A percentile compares a stretch with the other conserved stretches of the same genome.
Evolutionary conservation across 139 green algal species (phyloP).

Genomic region (Chlorella ohadii): DNA sequence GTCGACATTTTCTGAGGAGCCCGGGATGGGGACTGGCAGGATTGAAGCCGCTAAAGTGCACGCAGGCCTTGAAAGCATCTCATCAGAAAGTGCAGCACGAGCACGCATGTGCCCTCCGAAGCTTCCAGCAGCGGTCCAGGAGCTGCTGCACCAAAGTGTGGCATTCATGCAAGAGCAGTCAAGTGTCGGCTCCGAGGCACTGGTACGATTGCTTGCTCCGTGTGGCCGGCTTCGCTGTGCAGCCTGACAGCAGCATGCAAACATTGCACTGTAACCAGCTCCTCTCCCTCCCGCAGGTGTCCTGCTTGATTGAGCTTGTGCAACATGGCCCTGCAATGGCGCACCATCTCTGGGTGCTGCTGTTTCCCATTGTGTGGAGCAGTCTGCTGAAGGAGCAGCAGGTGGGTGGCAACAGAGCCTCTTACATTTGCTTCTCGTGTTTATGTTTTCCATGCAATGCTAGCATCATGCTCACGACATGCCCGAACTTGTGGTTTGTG

Average conservation of each 20-base stretch:
- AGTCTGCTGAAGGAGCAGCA: constrained; percentile 91
- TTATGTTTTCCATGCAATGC: too few species aligned
- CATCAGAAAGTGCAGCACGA: not conserved
- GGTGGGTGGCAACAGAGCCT: not conserved
- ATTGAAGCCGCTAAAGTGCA: too few species aligned
- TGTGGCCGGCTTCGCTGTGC: not conserved
- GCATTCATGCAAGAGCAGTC: constrained; percentile 35
- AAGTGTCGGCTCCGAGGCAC: constrained; percentile 32
- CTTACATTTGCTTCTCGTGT: too few species aligned
- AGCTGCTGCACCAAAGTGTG: constrained; percentile 8
- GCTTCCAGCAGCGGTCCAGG: not conserved
- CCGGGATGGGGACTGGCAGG: too few species aligned
- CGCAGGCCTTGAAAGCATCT: too few species aligned
- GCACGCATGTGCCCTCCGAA: not conserved
- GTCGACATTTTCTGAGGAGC: too few species aligned
- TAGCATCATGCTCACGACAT: too few species aligned
- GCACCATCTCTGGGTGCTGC: constrained; percentile 91
- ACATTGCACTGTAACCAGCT: not conserved
- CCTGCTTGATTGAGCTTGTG: constrained; percentile 82
- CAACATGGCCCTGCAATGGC: constrained; percentile 71
- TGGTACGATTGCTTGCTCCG: constrained; percentile 45
- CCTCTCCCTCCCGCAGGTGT: constrained; percentile 42
- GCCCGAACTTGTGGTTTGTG: too few species aligned
- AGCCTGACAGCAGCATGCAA: too few species aligned
- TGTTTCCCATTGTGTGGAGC: constrained; percentile 99